Evolutionary conservation across 2,329 filamentous ascomycete species (phyloP), one percentile per base, ranked within the genome.

Genomic region (Orbilia blumenaviensis): DNA sequence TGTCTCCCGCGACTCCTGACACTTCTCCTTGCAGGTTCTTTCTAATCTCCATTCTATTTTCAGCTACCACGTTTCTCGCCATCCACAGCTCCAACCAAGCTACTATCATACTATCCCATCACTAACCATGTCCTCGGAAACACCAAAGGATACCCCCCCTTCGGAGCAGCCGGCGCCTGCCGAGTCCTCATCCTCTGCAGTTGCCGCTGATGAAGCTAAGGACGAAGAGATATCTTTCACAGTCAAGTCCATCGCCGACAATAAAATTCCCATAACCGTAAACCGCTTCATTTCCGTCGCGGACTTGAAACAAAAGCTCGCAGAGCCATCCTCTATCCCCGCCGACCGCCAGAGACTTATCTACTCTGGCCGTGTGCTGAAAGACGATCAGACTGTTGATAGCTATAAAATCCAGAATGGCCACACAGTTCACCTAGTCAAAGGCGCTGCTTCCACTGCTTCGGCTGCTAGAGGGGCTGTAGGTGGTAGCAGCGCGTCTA

Each of bases 351-450:
- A 98, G 85, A 92, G 95, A 77, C 87, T 99, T 78, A 99, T 99
- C 84, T 99, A 98, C 86, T 97, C 94, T 4, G 95, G 95, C 63
- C 91, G 94, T 77, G 94, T 99, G 77, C 89, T 99, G 85, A 99
- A 98, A 86, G 95, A 99, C 83, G 89, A 91, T 73, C 94, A 99
- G 80, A 90, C 91, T 0, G 85, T 99, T 46, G 89, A 87, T 78
- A 89, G 89, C 68, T 96, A 96, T 86, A 98, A 97, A 86, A 94
- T 99, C 84, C 97, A 97, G 86, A 87, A 92, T 78, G 93, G 94
- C 78, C 95, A 98, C 84, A 98, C 94, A 16, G 89, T 99, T 80
- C 95, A 99, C 83, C 88, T 99, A 81, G 95, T 99, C 81, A 97
- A 96, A 86, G 96, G 93, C 82, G 94, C 95, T 48, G 92, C 92